Conservation (phyloP, 768 basidiomycete genomes). For the Boletellus emodensis region DNA sequence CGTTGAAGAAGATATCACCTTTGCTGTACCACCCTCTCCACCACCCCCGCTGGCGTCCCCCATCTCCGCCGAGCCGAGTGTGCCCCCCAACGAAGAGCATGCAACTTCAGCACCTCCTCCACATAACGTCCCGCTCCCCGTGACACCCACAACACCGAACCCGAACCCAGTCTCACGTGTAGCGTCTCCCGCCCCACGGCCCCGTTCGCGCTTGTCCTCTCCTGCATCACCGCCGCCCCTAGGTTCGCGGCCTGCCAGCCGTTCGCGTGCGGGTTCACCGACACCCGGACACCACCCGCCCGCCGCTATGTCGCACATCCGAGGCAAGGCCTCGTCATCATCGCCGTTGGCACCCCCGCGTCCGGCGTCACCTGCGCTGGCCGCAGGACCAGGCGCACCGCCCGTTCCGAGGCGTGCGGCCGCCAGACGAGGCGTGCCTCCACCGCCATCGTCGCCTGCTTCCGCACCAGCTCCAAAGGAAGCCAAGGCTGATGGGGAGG, state of each 20-base stretch:
- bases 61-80: slow-evolving; percentile 7
- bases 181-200: slow-evolving; percentile 22
- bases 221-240: slow-evolving; percentile 25
- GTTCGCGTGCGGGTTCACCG: slow-evolving; percentile 26
- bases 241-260: slow-evolving; percentile 29
- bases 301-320: slow-evolving; percentile 3
- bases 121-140: slow-evolving; percentile 18
- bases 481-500: neutral
- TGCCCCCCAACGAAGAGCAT: slow-evolving; percentile 3
- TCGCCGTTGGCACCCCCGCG: slow-evolving; percentile 36
- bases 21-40: slow-evolving; percentile 11
- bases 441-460: slow-evolving; percentile 15
- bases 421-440: slow-evolving; percentile 38
- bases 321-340: slow-evolving; percentile 14
- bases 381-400: slow-evolving; percentile 33
- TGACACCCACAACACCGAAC: slow-evolving; percentile 19
- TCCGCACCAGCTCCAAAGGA: neutral
- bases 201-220: slow-evolving; percentile 32
- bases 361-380: slow-evolving; percentile 33
- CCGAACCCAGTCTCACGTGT: slow-evolving; percentile 22
- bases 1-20: slow-evolving; percentile 21
- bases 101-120: slow-evolving; percentile 21
- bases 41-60: neutral
- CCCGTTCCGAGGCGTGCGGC: slow-evolving; percentile 67
- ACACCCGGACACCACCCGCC: neutral